phyloP scores from a whole-genome alignment of 2,329 filamentous ascomycete genomes.

The Acephala macrosclerotiorum region DNA sequence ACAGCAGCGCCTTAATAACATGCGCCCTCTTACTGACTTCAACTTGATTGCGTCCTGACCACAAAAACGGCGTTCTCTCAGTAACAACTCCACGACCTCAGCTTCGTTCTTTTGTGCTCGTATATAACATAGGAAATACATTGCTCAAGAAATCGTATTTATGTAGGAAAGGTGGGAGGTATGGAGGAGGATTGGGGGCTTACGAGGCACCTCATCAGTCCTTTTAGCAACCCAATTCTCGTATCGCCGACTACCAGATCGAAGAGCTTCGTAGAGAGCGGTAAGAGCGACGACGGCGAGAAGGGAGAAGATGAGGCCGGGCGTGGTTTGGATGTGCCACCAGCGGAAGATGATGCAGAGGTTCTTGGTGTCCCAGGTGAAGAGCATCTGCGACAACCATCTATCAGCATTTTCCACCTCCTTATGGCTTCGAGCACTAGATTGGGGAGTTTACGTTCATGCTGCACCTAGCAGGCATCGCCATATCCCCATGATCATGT shows the following conservation, averaged over 20 bases:
- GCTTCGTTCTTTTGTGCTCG: constrained; percentile 30
- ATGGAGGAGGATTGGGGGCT: constrained; percentile 27
- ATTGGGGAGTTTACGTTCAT: constrained; percentile 67
- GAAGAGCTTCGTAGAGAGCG: constrained; percentile 92
- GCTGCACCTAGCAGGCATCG: constrained; percentile 75
- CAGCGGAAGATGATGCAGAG: constrained; percentile 95
- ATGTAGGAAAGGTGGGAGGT: constrained; percentile 12
- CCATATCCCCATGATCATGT: constrained; percentile 59
- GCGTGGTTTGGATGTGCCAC: constrained; percentile 83
- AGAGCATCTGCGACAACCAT: constrained; percentile 77
- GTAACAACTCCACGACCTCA: constrained; percentile 50
- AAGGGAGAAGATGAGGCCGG: constrained; percentile 82
- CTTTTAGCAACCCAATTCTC: constrained; percentile 57
- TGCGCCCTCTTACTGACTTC: constrained; percentile 72
- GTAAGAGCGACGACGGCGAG: constrained; percentile 81
- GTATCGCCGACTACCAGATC: constrained; percentile 78
- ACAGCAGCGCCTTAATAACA: constrained; percentile 81
- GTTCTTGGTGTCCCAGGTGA: constrained; percentile 93
- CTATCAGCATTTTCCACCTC: constrained; percentile 6
- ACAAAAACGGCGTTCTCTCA: constrained; percentile 69
- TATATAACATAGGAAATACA: constrained; percentile 12
- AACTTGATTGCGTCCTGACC: constrained; percentile 75
- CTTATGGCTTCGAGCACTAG: too few relatives aligned
- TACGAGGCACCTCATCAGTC: constrained; percentile 40
- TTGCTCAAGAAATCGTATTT: constrained; percentile 13